These are phyloP conservation scores for Lodderomyces margitis DNA, from an alignment of 1,139 yeast species.

Conservation along the genomic window DNA sequence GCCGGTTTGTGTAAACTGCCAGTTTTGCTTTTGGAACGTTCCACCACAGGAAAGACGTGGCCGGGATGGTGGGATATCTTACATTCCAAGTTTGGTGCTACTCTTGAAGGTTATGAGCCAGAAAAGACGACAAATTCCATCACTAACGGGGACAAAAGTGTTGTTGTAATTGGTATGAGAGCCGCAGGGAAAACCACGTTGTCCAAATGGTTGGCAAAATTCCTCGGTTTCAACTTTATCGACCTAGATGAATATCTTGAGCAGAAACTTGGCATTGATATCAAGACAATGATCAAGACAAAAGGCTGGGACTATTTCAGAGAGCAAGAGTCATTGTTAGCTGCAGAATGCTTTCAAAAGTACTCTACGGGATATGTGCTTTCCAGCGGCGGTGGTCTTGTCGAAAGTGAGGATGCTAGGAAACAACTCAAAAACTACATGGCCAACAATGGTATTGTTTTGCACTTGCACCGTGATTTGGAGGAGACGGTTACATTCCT, in stretches of 20 bases:
- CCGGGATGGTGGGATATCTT: slow-evolving; percentile 99
- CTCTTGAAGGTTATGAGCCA: slow-evolving; percentile 67
- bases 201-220: slow-evolving; percentile 74
- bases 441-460: slow-evolving; percentile 66
- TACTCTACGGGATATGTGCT: slow-evolving; percentile 62
- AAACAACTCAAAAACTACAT: slow-evolving; percentile 54
- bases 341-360: slow-evolving; percentile 48
- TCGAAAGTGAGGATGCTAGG: slow-evolving; percentile 74
- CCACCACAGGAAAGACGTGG: slow-evolving; percentile 97
- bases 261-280: slow-evolving; percentile 48
- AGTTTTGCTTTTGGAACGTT: slow-evolving; percentile 78
- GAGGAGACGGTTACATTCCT: slow-evolving; percentile 77
- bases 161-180: slow-evolving; percentile 93
- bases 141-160: slow-evolving; percentile 47
- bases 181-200: slow-evolving; percentile 95
- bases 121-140: slow-evolving; percentile 17
- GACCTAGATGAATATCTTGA: slow-evolving; percentile 81
- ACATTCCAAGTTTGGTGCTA: slow-evolving; percentile 63
- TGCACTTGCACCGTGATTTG: slow-evolving; percentile 87
- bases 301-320: slow-evolving; percentile 91
- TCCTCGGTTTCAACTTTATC: slow-evolving; percentile 66
- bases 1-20: slow-evolving; percentile 59
- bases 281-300: slow-evolving; percentile 63
- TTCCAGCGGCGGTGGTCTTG: slow-evolving; percentile 97
- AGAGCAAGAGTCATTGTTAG: slow-evolving; percentile 57